Evolutionary conservation across 768 basidiomycete species (phyloP).

Genomic region (Rhodotorula kratochvilovae): DNA sequence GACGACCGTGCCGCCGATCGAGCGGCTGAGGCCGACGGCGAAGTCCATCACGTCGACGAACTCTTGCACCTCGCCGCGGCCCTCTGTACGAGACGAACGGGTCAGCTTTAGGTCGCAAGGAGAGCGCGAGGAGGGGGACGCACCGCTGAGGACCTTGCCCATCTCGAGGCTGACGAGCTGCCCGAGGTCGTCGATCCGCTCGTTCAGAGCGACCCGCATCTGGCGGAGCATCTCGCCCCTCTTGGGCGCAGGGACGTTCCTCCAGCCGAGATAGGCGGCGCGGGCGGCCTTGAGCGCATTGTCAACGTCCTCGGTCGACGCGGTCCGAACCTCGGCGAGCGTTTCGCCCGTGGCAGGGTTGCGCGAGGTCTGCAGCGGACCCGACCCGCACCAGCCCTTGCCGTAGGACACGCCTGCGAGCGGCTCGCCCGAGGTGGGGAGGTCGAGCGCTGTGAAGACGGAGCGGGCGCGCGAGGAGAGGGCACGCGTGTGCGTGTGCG

Average conservation of each 20-base stretch:
- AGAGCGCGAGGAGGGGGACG: slow-evolving; percentile 46
- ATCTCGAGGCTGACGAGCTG: slow-evolving; percentile 68
- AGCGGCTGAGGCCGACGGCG: slow-evolving; percentile 32
- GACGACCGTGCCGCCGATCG: slow-evolving; percentile 29
- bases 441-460: slow-evolving; percentile 4
- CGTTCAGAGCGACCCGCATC: slow-evolving; percentile 58
- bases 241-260: slow-evolving; percentile 75
- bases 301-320: slow-evolving; percentile 68
- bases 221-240: slow-evolving; percentile 84
- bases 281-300: slow-evolving; percentile 63
- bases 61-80: slow-evolving; percentile 34
- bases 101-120: background rate
- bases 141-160: slow-evolving; percentile 81
- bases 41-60: slow-evolving; percentile 40
- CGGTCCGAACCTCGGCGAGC: slow-evolving; percentile 58
- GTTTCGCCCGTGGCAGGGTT: slow-evolving; percentile 86
- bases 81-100: slow-evolving; percentile 8
- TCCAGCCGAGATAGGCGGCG: slow-evolving; percentile 67
- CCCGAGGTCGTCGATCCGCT: slow-evolving; percentile 54
- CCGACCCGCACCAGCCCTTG: slow-evolving; percentile 19
- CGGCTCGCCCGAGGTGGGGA: slow-evolving; percentile 12
- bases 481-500: background rate
- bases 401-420: slow-evolving; percentile 23
- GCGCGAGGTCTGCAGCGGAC: slow-evolving; percentile 60
- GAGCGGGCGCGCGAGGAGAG: background rate